Evolutionary conservation across 2,329 filamentous ascomycete genomes (phyloP).

Genomic region (Talaromyces sp.): DNA sequence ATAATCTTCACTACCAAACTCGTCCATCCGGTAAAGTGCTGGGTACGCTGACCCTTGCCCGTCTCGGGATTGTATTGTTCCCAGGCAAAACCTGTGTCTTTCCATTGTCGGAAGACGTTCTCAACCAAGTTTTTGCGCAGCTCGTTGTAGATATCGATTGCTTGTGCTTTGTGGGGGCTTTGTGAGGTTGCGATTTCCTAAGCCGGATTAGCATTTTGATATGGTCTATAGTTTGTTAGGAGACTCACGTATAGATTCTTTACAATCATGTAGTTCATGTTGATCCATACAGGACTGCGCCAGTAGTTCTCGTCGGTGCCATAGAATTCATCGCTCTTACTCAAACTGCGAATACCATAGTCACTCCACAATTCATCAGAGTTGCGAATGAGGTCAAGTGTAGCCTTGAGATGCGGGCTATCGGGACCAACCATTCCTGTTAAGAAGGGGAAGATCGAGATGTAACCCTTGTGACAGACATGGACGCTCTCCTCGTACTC

Average conservation of each 20-base stretch:
- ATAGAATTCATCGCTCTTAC: conserved; percentile 77
- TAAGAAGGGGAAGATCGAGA: conserved; percentile 89
- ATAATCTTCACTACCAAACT: conserved; percentile 96
- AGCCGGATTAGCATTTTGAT: neutral
- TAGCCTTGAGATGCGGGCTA: conserved; percentile 68
- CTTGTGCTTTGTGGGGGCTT: conserved; percentile 67
- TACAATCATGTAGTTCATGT: conserved; percentile 88
- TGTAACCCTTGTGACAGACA: conserved; percentile 95
- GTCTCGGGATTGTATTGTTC: conserved; percentile 97
- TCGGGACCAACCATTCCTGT: conserved; percentile 73
- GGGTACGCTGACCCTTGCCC: conserved; percentile 86
- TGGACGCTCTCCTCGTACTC: conserved; percentile 86
- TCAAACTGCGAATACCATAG: conserved; percentile 84
- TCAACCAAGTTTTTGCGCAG: conserved; percentile 82
- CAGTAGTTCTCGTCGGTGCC: conserved; percentile 96
- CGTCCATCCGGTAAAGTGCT: conserved; percentile 99
- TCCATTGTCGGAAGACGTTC: conserved; percentile 84
- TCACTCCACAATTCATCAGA: conserved; percentile 86
- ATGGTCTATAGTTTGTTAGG: neutral
- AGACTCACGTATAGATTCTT: conserved; percentile 71
- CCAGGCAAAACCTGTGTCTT: conserved; percentile 93
- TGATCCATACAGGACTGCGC: conserved; percentile 91
- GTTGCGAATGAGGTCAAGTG: conserved; percentile 75
- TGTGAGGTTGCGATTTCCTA: conserved; percentile 62
- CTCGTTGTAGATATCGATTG: conserved; percentile 69